These are phyloP conservation scores for Trichoderma harzianum DNA, from an alignment of 2,329 filamentous ascomycete species.

Conservation along the genomic window DNA sequence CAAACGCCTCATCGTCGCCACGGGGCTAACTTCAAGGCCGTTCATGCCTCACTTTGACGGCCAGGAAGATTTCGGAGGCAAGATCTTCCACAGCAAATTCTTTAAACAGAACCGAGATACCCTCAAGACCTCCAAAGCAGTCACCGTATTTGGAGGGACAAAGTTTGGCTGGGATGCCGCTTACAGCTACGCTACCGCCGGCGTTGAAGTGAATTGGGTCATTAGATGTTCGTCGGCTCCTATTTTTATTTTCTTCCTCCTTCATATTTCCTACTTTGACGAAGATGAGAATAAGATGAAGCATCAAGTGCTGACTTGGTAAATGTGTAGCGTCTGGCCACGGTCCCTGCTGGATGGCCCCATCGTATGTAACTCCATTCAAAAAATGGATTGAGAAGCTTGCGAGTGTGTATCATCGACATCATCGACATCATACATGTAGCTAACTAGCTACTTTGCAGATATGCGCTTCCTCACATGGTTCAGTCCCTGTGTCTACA, in stretches of 20 bases:
- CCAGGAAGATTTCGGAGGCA: conserved; percentile 42
- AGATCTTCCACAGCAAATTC: conserved; percentile 50
- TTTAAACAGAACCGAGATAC: conserved; percentile 41
- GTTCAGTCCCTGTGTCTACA: conserved; percentile 74
- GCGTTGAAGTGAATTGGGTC: conserved; percentile 57
- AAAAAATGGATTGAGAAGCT: conserved; percentile 67
- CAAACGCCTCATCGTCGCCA: conserved; percentile 51
- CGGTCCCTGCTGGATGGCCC: conserved; percentile 58
- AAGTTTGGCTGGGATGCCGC: conserved; percentile 66
- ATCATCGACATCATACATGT: neutral
- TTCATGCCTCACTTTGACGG: conserved; percentile 46
- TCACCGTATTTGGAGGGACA: conserved; percentile 58
- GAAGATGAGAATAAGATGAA: too few species aligned
- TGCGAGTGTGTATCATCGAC: conserved; percentile 41
- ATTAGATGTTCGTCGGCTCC: conserved; percentile 44
- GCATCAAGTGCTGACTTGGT: neutral
- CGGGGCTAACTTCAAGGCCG: conserved; percentile 51
- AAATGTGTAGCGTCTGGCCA: conserved; percentile 42
- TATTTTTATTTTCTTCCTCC: neutral
- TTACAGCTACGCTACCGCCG: conserved; percentile 56
- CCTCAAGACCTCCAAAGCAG: conserved; percentile 39
- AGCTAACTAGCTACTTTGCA: conserved; percentile 19
- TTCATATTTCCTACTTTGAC: neutral
- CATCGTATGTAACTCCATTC: conserved; percentile 62
- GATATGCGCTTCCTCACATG: conserved; percentile 65